phyloP scores from a whole-genome alignment of 2,329 filamentous ascomycete species.

The Albophoma yamanashiensis region DNA sequence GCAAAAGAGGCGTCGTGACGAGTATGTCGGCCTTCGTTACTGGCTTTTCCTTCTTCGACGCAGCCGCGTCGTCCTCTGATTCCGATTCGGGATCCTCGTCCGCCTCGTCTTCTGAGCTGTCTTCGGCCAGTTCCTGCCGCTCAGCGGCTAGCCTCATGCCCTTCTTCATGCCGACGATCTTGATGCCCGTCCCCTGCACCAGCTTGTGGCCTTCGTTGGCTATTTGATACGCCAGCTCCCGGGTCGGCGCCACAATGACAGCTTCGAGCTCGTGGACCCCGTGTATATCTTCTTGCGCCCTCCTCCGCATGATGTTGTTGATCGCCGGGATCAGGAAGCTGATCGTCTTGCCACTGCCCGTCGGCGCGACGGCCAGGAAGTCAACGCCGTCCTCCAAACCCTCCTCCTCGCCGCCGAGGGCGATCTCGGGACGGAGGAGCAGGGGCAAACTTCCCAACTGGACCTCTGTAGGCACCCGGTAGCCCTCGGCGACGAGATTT shows the following conservation, averaged over 20 bases:
- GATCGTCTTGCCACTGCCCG: constrained; percentile 92
- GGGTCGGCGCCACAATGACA: constrained; percentile 66
- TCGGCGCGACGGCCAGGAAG: constrained; percentile 82
- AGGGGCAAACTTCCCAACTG: constrained; percentile 80
- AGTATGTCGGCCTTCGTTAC: constrained; percentile 25
- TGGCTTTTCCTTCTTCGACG: constrained; percentile 15
- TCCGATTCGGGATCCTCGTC: constrained; percentile 21
- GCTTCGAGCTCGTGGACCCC: constrained; percentile 45
- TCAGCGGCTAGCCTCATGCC: constrained; percentile 59
- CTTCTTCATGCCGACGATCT: constrained; percentile 74
- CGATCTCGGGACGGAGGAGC: constrained; percentile 49
- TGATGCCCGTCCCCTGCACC: constrained; percentile 62
- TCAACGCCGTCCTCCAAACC: constrained; percentile 43
- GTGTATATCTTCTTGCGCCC: constrained; percentile 31
- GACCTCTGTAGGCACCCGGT: constrained; percentile 82
- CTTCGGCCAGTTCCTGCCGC: constrained; percentile 23
- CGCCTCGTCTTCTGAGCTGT: constrained; percentile 26
- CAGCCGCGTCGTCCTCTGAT: constrained; percentile 24
- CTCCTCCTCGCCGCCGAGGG: constrained; percentile 26
- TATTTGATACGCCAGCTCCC: constrained; percentile 70
- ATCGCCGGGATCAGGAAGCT: constrained; percentile 85
- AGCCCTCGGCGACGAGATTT: constrained; percentile 78
- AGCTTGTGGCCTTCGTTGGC: constrained; percentile 81
- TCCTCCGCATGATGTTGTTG: constrained; percentile 56
- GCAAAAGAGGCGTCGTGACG: constrained; percentile 40